Evolutionary conservation across 1,284 basidiomycete genomes (phyloP), one percentile per base, ranked within the genome.

Genomic region (Ganoderma sp.): DNA sequence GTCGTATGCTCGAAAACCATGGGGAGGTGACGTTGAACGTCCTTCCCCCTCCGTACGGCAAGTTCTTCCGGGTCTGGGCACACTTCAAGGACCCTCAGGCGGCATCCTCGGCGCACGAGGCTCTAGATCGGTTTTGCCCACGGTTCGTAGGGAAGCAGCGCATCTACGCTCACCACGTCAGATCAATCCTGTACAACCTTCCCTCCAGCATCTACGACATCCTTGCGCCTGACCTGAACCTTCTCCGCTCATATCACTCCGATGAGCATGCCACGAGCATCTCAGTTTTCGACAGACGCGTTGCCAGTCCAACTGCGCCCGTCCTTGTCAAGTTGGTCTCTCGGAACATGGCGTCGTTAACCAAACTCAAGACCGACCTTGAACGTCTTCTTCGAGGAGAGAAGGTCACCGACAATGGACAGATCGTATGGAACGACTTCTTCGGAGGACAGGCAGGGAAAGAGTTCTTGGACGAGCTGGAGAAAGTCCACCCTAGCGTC

Each of bases 371-470:
- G 74, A 75, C 79, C 0, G 83, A 87, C 64, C 83, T 91, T 25
- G 89, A 91, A 72, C 81, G 81, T n/a, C 79, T 89, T 15, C 75
- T 89, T 0, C 83, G 81, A 0, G 90, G 91, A 0, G 88, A 92
- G 71, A 79, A 83, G 2, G 76, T 91, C 41, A 81, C 77, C 22
- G 74, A 84, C 25, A 81, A 86, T 52, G 84, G 83, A 17, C 84
- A 83, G 56, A 78, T 82, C 4, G 79, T 85, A 1, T 93, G 91
- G 91, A 88, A 92, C 69, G 79, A 81, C 2, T 91, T 86, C 76
- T 88, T 92, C 68, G 74, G 75, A 22, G 71, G 81, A 6, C 66
- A 72, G 0, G 75, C 76, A 3, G 90, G 91, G 0, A 60, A 63
- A 0, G 45, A 32, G 0, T 91, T 84, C 74, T 66, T 92, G 39